These are phyloP conservation scores for Adenanthera pavonina DNA, from an alignment of 306 rosid species.

Conservation along the genomic window DNA sequence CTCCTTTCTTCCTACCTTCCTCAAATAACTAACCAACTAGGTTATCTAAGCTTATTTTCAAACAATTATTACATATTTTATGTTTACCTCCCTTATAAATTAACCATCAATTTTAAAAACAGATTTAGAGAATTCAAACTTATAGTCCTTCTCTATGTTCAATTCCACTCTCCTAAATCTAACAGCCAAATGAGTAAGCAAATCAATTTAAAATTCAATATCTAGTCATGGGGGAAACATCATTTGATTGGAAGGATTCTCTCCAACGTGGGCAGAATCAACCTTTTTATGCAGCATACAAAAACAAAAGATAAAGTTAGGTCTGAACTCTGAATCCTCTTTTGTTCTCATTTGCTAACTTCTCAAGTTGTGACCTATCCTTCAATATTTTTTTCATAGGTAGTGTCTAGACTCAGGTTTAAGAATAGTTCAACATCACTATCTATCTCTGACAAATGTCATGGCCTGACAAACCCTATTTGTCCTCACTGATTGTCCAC, in stretches of 20 bases:
- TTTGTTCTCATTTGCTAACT: conserved; percentile 49
- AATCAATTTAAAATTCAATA: conserved; percentile 13
- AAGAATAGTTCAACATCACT: conserved; percentile 41
- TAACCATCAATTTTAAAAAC: not conserved
- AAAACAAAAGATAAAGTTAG: conserved; percentile 50
- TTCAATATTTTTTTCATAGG: conserved; percentile 10
- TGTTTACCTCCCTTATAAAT: not conserved
- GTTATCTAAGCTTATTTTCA: not conserved
- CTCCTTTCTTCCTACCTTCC: no score
- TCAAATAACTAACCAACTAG: not conserved
- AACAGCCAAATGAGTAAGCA: conserved; percentile 11
- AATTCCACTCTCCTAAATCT: no score
- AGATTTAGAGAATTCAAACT: not conserved
- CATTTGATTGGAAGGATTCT: conserved; percentile 24
- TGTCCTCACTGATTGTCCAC: conserved; percentile 55
- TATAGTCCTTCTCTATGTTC: not conserved
- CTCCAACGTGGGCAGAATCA: conserved; percentile 34
- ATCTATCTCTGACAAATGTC: conserved; percentile 70
- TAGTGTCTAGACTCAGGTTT: conserved; percentile 43
- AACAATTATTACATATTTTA: not conserved
- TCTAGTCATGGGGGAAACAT: not conserved
- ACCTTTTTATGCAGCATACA: conserved; percentile 39
- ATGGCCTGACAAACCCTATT: conserved; percentile 44
- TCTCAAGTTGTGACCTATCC: conserved; percentile 13
- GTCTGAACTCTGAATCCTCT: conserved; percentile 53